Conservation (phyloP, 2,329 filamentous ascomycete genomes). For the Apiospora koreana region DNA sequence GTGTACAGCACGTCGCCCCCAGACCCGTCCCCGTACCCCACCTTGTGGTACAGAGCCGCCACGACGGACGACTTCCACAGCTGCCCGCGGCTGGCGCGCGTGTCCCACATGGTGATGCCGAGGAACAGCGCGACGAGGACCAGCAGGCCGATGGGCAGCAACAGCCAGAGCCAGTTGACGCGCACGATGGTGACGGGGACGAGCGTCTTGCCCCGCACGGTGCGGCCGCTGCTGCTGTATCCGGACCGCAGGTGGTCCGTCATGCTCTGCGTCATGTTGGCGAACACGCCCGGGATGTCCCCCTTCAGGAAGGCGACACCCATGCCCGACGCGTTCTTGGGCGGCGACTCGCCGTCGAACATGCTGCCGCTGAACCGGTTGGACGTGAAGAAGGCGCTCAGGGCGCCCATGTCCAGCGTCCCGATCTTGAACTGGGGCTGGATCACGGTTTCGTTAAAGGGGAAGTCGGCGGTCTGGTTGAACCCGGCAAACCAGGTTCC, state of each 20-base stretch:
- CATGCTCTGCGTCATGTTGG: slow-evolving; percentile 18
- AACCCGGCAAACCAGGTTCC: not conserved
- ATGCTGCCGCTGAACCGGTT: slow-evolving; percentile 16
- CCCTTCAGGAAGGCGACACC: not conserved
- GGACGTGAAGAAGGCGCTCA: slow-evolving; percentile 10
- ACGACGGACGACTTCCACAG: slow-evolving; percentile 2
- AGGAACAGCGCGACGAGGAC: not conserved
- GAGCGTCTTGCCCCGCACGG: not conserved
- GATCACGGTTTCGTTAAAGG: not conserved
- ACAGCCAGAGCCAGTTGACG: not conserved
- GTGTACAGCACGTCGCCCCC: not conserved
- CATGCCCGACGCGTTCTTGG: slow-evolving; percentile 10
- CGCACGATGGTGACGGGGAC: not conserved
- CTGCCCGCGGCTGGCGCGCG: not conserved
- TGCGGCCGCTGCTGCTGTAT: not conserved
- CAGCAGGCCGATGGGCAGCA: not conserved
- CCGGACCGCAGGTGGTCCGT: slow-evolving; percentile 17
- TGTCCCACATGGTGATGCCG: not conserved
- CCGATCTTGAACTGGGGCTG: slow-evolving; percentile 5
- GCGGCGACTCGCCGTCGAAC: slow-evolving; percentile 12
- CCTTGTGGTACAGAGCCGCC: not conserved
- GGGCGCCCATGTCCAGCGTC: slow-evolving; percentile 11
- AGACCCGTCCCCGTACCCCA: not conserved
- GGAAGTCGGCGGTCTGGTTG: not conserved
- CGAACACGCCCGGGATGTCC: slow-evolving; percentile 12